Evolutionary conservation across 306 rosid genomes (phyloP), one percentile per base, ranked within the genome.

Genomic region (Corylus heterophylla): DNA sequence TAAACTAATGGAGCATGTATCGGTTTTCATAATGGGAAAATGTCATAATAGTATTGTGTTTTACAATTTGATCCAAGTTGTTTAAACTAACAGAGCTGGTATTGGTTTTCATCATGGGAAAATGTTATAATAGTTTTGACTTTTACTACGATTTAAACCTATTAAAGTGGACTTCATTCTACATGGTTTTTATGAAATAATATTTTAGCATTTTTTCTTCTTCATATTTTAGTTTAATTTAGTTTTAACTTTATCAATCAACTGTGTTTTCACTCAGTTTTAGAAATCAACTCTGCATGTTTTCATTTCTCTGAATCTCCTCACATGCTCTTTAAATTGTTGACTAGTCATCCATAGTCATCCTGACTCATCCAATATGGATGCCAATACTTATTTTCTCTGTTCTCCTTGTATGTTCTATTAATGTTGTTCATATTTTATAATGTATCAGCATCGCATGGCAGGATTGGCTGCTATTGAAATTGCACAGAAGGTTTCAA

Each of bases 381-480:
- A n/a, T 22, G 31, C 37, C 39, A 49, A n/a, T n/a, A 35, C 45
- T 50, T 58, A 17, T 54, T 80, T 44, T 68, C 59, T 29, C 16
- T 71, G 35, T 75, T 72, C 61, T 80, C 56, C 48, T 27, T 55
- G 63, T 25, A 20, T 66, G 69, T n/a, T 44, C 66, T 58, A 18
- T 27, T 62, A 31, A 18, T 81, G 35, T 80, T 39, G 47, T 51
- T 79, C 37, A 70, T 86, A 47, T 80, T 78, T 75, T 85, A 47
- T 49, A 75, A 78, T 90, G 52, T 89, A 76, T 81, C 95, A 95
- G 98, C 97, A 95, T 63, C 98, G 98, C 25, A 95, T 95, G 98
- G 97, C 96, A 73, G 98, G 98, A 78, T 85, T 92, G 85, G 98
- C 98, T 75, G 93, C 87, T 69, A 91, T 95, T 85, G 98, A 95